A percentile compares a stretch with the other conserved stretches of the same genome.
Evolutionary conservation across 495 filamentous ascomycete genomes (phyloP).

Genomic region (Xylaria bambusicola): DNA sequence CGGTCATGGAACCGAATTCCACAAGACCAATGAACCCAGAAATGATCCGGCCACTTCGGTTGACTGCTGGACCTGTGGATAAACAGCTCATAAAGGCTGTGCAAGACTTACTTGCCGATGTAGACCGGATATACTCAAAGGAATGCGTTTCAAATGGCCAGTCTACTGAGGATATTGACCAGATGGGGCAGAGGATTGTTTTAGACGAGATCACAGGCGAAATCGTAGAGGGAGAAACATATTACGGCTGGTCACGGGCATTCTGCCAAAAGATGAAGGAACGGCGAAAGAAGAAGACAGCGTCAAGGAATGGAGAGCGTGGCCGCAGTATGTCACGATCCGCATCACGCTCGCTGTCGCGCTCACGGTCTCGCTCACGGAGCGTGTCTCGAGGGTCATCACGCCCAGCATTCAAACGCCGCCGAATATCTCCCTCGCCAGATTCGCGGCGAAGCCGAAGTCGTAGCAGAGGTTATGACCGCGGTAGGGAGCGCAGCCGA

Average conservation of each 20-base stretch:
- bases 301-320: conserved; percentile 17
- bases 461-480: conserved; percentile 36
- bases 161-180: conserved; percentile 60
- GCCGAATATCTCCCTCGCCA: conserved; percentile 31
- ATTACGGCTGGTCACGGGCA: conserved; percentile 81
- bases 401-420: conserved; percentile 36
- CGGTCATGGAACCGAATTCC: conserved; percentile 75
- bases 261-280: conserved; percentile 85
- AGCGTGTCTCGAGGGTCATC: conserved; percentile 30
- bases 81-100: conserved; percentile 64
- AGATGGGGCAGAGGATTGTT: conserved; percentile 69
- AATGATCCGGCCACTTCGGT: conserved; percentile 72
- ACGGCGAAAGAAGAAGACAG: conserved; percentile 43
- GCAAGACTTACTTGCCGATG: conserved; percentile 67
- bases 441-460: conserved; percentile 20
- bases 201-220: conserved; percentile 63
- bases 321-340: conserved; percentile 34
- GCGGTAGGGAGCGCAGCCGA: conserved; percentile 50
- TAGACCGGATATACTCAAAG: conserved; percentile 62
- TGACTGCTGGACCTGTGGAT: conserved; percentile 71
- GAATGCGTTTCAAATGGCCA: conserved; percentile 37
- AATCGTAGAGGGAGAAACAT: conserved; percentile 63
- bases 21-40: conserved; percentile 69
- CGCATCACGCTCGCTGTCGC: conserved; percentile 37
- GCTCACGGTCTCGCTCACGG: conserved; percentile 35